Conservation (phyloP, 73 alveolate species). For the Symbiodinium natans region DNA sequence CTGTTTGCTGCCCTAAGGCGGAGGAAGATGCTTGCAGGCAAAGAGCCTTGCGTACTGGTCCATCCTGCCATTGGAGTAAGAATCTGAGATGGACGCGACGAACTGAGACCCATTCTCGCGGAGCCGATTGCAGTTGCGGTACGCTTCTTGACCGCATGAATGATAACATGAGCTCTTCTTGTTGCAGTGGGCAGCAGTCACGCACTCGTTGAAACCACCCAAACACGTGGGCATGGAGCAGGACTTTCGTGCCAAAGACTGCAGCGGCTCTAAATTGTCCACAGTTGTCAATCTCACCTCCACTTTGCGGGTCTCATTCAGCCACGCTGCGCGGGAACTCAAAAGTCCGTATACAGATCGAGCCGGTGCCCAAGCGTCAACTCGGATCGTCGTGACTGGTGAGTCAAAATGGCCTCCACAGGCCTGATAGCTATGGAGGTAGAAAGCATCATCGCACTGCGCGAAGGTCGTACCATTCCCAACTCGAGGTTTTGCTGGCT, state of each 20-base stretch:
- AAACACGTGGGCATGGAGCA: conserved; percentile 34
- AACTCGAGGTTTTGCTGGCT: background rate
- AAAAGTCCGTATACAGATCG: background rate
- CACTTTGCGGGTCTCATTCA: background rate
- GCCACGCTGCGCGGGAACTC: background rate
- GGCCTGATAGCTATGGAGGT: background rate
- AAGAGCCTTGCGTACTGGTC: background rate
- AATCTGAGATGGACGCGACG: background rate
- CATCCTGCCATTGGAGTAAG: background rate
- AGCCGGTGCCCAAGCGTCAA: conserved; percentile 3
- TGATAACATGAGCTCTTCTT: background rate
- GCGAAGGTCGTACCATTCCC: background rate
- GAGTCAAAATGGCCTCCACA: conserved; percentile 58
- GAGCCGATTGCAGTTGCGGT: background rate
- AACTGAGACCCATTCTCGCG: background rate
- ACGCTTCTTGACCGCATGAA: conserved; percentile 38
- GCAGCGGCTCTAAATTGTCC: conserved; percentile 38
- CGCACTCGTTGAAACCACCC: conserved; percentile 57
- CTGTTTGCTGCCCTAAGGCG: too few species aligned
- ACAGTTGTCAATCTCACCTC: conserved; percentile 2
- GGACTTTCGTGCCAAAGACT: background rate
- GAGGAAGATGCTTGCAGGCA: background rate
- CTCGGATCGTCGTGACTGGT: conserved; percentile 9
- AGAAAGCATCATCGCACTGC: conserved; percentile 22
- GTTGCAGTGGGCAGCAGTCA: background rate